Percentiles rank a stretch among this genome's conserved stretches.
Conservation (phyloP, 345 rosid genomes). For the Citrus inodora region DNA sequence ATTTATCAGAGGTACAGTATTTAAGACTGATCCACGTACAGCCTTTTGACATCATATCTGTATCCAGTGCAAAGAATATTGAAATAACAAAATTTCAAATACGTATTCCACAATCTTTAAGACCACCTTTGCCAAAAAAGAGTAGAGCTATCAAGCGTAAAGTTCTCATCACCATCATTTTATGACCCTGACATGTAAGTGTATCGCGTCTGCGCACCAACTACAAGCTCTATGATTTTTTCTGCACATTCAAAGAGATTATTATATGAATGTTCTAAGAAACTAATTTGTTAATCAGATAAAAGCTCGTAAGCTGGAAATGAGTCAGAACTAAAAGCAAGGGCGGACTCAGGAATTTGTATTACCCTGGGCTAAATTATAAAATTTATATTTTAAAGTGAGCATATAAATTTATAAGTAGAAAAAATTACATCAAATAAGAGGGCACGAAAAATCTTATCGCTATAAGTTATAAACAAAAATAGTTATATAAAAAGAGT, state of each 20-base stretch:
- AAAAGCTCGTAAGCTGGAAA: background rate
- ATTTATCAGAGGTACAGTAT: background rate
- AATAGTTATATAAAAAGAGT: no score
- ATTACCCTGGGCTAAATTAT: no score
- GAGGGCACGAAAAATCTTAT: no score
- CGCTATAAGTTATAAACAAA: no score
- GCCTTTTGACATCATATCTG: background rate
- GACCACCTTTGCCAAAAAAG: background rate
- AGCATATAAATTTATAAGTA: no score
- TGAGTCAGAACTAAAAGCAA: background rate
- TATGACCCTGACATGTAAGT: conserved; percentile 92
- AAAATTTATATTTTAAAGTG: no score
- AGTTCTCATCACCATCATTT: conserved; percentile 21
- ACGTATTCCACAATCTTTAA: background rate
- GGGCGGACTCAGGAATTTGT: no score
- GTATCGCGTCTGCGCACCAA: conserved; percentile 88
- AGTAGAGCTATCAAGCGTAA: background rate
- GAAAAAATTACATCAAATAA: no score
- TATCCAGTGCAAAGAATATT: background rate
- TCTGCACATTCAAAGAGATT: conserved; percentile 32
- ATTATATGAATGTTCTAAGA: background rate
- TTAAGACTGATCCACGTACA: background rate
- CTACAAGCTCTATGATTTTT: conserved; percentile 77
- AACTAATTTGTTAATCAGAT: background rate
- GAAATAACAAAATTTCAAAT: background rate